Base-by-base conservation (phyloP, 805 yeast species). In the Cyberlindnera saturnus region DNA sequence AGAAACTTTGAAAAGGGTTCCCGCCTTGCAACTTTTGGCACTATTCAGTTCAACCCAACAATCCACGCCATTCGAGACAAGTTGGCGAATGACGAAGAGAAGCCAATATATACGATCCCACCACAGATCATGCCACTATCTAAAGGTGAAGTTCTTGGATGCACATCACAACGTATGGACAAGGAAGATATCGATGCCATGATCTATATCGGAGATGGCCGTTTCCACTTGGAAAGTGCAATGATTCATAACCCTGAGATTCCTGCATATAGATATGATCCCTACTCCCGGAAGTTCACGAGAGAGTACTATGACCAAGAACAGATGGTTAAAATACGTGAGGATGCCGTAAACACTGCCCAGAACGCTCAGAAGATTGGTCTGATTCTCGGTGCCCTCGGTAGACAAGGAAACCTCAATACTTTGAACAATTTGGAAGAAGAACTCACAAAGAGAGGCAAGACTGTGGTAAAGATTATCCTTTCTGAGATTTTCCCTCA, bases 171-270 rank as follows among this genome's bases (percentile, higher is more conserved):
- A 20, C 69, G 86, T 47, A 65, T 93, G 34, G 82, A 82, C 50
- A 70, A 74, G 18, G 71, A 72, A 5, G 82, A 79, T 35, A 73
- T 76, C 30, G 79, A 81, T 54, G 95, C 90, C 0, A 87, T 90
- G 83, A 74, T 93, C 3, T 93, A 91, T 57, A 71, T 93, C 18
- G 99, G 99, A 30, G 99, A 93, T 64, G 99, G 99, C 13, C 68
- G 99, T 40, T 93, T 93, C 66, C 99, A 93, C 63, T 68, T 93
- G 36, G 99, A 93, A 60, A 79, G 91, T 40, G 88, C 97, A 6
- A 91, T 93, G 98, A 93, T 93, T 43, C 98, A 90, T 63, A 93
- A 93, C 59, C 99, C 99, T 0, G 78, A 78, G 5, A 75, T 91
- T 15, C 95, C 95, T 0, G 98, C 98, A 0, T 93, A 71, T 63